Base-by-base conservation (phyloP, 225 moss, liverwort and hornwort genomes). In the Polytrichum formosum region DNA sequence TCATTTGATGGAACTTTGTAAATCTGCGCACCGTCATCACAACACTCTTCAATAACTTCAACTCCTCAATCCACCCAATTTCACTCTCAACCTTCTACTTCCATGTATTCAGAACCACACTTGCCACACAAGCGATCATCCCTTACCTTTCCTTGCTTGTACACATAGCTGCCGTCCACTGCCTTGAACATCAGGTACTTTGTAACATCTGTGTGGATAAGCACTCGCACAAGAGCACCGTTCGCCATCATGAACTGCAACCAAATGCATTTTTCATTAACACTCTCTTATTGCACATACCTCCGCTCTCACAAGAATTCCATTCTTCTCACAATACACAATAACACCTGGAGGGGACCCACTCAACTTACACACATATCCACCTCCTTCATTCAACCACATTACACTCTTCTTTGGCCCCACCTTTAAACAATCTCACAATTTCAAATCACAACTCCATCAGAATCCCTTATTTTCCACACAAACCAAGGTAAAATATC, bases 1-100 rank as follows among this genome's bases (percentile, higher is more conserved):
- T 97, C 97, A 72, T 82, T 97, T 0, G 97, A 76, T 33, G 97
- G 97, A 80, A 92, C 92, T 77, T 92, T 97, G 67, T 87, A 94
- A 6, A 97, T 82, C 94, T 94, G 82, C 61, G 35, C 18, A 74
- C 25, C 37, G 54, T 5, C 54, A 26, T 33, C 28, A 54, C 28
- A 67, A 18, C 29, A 5, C 0, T 61, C 65, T 27, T 65, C 26
- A 26, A n/a, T 64, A 55, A 55, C 64, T 30, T 4, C 55, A 26
- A 55, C 27, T 56, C 19, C 63, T 75, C 26, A 53, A 35, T 19
- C 58, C 6, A 23, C n/a, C n/a, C 58, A 59, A 26, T 4, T 59
- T 6, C 58, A 5, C 1, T n/a, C 2, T 6, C n/a, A 59, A 59
- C 23, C 58, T 59, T 6, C n/a, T 2, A 58, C 18, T 19, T 2